Conservation (phyloP, 257 asterid genomes). For the Ajuga chamaepitys region DNA sequence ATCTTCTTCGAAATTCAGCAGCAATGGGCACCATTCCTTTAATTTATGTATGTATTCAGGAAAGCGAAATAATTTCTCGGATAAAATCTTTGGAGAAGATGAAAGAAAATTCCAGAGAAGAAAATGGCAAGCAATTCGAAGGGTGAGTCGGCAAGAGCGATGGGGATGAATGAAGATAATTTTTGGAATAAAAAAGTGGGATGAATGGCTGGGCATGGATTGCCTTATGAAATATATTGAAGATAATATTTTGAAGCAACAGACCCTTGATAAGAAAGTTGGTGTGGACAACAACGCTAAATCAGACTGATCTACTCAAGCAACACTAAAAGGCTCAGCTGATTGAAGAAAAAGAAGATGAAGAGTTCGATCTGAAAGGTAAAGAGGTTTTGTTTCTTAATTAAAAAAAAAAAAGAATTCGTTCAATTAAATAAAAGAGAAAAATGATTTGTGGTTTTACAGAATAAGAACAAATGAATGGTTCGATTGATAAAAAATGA, state of each 20-base stretch:
- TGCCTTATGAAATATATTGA: conserved; percentile 78
- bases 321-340: conserved; percentile 66
- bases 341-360: no score
- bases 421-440: no score
- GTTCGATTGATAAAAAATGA: no score
- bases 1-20: no score
- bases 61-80: background rate
- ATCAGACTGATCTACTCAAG: conserved; percentile 69
- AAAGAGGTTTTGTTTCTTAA: no score
- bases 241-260: conserved; percentile 73
- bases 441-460: no score
- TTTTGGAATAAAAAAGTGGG: conserved; percentile 83
- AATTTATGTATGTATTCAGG: background rate
- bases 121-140: conserved; percentile 35
- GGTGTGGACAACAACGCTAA: conserved; percentile 59
- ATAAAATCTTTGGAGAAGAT: background rate
- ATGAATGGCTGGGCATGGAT: conserved; percentile 87
- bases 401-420: no score
- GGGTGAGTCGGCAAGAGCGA: conserved; percentile 58
- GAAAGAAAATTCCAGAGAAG: background rate
- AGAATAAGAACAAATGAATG: no score
- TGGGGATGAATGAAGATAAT: no score
- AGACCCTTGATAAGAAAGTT: conserved; percentile 72
- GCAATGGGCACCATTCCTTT: background rate
- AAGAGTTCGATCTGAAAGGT: no score